Conservation (phyloP, 2,329 filamentous ascomycete species). For the Akanthomyces uredinophilus region DNA sequence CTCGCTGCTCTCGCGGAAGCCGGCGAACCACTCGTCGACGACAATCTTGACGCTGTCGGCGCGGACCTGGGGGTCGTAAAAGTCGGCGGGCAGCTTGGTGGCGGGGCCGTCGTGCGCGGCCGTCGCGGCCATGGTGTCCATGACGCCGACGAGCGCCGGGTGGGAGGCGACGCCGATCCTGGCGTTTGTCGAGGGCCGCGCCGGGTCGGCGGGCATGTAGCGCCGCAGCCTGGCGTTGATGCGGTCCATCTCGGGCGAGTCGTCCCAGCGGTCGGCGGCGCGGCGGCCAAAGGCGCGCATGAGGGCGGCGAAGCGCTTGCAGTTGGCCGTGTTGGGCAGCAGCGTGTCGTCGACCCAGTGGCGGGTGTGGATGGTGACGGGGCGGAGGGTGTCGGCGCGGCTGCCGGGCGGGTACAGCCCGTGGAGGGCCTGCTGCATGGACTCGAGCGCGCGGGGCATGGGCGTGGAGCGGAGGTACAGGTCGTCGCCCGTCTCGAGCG, state of each 20-base stretch:
- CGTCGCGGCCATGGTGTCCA: conserved; percentile 91
- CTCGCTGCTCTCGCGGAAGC: conserved; percentile 77
- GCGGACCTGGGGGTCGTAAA: conserved; percentile 73
- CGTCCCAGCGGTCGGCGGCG: conserved; percentile 68
- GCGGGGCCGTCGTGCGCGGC: conserved; percentile 64
- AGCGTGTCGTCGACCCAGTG: conserved; percentile 68
- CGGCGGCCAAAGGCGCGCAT: conserved; percentile 66
- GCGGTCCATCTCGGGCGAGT: conserved; percentile 75
- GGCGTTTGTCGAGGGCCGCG: conserved; percentile 29
- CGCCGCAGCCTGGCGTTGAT: conserved; percentile 71
- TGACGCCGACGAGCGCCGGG: conserved; percentile 80
- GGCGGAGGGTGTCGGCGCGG: conserved; percentile 44
- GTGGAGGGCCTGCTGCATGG: conserved; percentile 68
- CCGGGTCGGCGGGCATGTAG: conserved; percentile 69
- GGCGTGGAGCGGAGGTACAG: conserved; percentile 72
- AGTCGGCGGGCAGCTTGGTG: conserved; percentile 75
- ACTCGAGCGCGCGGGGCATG: conserved; percentile 70
- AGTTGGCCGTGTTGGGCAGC: conserved; percentile 72
- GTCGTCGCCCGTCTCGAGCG: conserved; percentile 46
- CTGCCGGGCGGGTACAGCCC: conserved; percentile 63
- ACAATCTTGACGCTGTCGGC: conserved; percentile 68
- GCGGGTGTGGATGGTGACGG: conserved; percentile 62
- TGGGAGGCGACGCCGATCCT: conserved; percentile 75
- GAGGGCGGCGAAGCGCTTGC: conserved; percentile 66
- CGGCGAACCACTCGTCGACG: conserved; percentile 89